Conservation (phyloP, 805 yeast species). For the Sugiyamaella americana region DNA sequence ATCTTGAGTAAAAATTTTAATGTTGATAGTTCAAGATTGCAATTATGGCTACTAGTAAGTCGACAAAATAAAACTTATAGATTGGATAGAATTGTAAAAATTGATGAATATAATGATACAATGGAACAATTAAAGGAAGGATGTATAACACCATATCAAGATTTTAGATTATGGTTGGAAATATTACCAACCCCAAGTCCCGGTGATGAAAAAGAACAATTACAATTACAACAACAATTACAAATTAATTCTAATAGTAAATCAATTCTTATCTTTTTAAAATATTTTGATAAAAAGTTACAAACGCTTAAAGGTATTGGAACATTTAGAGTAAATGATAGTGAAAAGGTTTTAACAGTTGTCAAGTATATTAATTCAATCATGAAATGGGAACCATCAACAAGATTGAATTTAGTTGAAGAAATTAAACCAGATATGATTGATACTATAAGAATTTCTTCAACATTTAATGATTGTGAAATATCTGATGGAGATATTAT, state of each 20-base stretch:
- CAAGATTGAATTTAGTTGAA: slow-evolving; percentile 24
- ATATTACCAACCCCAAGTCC: not conserved
- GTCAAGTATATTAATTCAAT: slow-evolving; percentile 19
- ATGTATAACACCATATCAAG: slow-evolving; percentile 37
- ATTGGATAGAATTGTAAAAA: slow-evolving; percentile 44
- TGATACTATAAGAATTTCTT: slow-evolving; percentile 25
- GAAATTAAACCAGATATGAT: slow-evolving; percentile 34
- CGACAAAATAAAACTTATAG: slow-evolving; percentile 69
- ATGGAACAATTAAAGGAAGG: slow-evolving; percentile 48
- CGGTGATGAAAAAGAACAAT: not conserved
- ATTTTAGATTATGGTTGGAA: slow-evolving; percentile 59
- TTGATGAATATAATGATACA: slow-evolving; percentile 19
- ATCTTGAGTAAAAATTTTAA: slow-evolving; percentile 43
- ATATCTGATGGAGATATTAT: slow-evolving; percentile 34
- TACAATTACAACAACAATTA: not conserved
- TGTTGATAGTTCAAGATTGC: slow-evolving; percentile 33
- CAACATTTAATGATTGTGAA: slow-evolving; percentile 30
- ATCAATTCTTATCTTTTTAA: slow-evolving; percentile 36
- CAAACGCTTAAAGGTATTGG: slow-evolving; percentile 62
- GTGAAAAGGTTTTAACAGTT: slow-evolving; percentile 37
- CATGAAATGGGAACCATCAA: slow-evolving; percentile 29
- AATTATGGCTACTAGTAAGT: slow-evolving; percentile 60
- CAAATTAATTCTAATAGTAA: not conserved
- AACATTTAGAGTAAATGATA: slow-evolving; percentile 47
- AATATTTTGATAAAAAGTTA: slow-evolving; percentile 54